Evolutionary conservation across 2,329 filamentous ascomycete species (phyloP).

Genomic region (Talaromyces sp.): DNA sequence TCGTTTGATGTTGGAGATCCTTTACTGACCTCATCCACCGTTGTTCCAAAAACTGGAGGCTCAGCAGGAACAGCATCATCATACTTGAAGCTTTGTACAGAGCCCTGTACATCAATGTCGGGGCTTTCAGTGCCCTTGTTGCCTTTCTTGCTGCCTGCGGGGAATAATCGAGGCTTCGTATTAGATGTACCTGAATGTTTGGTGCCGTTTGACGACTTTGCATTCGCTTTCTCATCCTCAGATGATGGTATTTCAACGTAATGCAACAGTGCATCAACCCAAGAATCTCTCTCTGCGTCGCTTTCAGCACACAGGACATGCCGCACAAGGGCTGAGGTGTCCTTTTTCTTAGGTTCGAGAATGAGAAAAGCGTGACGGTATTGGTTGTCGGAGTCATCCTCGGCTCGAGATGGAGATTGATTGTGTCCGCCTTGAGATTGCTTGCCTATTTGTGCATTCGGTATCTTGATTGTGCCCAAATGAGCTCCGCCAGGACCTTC

Average conservation of each 20-base stretch:
- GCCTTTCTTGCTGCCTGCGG: constrained; percentile 31
- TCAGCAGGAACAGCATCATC: constrained; percentile 58
- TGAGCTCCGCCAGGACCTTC: constrained; percentile 88
- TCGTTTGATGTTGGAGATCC: constrained; percentile 38
- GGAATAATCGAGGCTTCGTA: constrained; percentile 29
- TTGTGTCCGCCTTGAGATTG: constrained; percentile 67
- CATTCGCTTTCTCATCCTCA: constrained; percentile 30
- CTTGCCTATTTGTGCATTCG: constrained; percentile 88
- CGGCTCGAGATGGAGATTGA: constrained; percentile 59
- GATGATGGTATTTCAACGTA: constrained; percentile 67
- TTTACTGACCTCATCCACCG: constrained; percentile 34
- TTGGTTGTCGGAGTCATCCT: constrained; percentile 84
- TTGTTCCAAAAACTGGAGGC: constrained; percentile 53
- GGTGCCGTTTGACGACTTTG: constrained; percentile 19
- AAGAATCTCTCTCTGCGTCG: constrained; percentile 85
- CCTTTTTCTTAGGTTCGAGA: constrained; percentile 93
- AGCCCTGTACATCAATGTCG: constrained; percentile 35
- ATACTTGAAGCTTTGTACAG: constrained; percentile 54
- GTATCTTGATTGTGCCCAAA: constrained; percentile 88
- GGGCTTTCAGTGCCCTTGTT: constrained; percentile 40
- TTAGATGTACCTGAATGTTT: constrained; percentile 25
- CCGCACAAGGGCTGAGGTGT: constrained; percentile 80
- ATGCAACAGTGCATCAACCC: constrained; percentile 85
- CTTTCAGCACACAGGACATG: constrained; percentile 96
- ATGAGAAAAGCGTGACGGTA: constrained; percentile 96